Evolutionary conservation across 2,329 filamentous ascomycete species (phyloP), one percentile per base, ranked within the genome.

Genomic region (Cucurbitaria berberidis): DNA sequence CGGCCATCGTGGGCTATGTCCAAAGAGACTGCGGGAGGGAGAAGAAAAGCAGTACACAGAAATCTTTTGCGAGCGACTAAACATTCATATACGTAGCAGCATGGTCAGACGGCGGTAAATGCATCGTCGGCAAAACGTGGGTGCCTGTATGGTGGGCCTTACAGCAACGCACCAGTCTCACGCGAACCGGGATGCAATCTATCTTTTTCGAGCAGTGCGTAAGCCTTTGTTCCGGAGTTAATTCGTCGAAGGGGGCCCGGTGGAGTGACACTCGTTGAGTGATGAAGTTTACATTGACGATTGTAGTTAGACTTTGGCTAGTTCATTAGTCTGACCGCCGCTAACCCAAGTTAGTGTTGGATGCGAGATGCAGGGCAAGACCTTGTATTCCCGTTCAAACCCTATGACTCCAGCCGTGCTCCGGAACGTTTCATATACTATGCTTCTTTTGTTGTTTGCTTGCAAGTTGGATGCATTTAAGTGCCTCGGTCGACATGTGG

Each of bases 251-350:
- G 6, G 3, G 34, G 19, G 24, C 22, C 21, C 9, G 41, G 45
- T 56, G 22, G 49, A 48, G 49, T 52, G 49, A 52, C 39, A 18
- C 44, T n/a, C 8, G 47, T 49, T 49, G 44, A 39, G 44, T 49
- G 46, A 54, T 54, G 57, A 56, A 57, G 57, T 57, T 42, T 54
- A 51, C 54, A 54, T 44, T 57, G 51, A 51, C 51, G 19, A 18
- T 42, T 44, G 11, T 19, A 42, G 54, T 57, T 57, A 57, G 54
- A 16, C 18, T 18, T 5, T 36, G 19, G 19, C 13, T 19, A 19
- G 38, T 3, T 41, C 18, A 6, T 38, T 21, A 18, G 3, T 29
- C 24, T 5, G 40, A 9, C 26, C 5, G 16, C 2, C 15, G 24
- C 40, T 42, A 42, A 5, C 40, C 26, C 13, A 18, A 27, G 13